Base-by-base conservation (phyloP, 2,329 filamentous ascomycete species). In the Metarhizium anisopliae region DNA sequence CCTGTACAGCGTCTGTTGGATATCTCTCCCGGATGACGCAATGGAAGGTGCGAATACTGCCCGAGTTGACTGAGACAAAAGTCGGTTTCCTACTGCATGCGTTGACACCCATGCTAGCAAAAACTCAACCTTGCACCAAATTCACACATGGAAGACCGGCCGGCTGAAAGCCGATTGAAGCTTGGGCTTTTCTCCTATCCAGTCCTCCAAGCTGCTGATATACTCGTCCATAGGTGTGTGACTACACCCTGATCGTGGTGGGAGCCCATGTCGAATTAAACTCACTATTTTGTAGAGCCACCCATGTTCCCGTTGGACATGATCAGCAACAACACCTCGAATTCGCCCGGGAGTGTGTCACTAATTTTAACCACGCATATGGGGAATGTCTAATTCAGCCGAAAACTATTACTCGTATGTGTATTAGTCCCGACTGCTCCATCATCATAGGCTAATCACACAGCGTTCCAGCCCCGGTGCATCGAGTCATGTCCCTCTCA, bases 21-120 rank as follows among this genome's bases (percentile, higher is more conserved):
- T 95, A 96, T 72, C 76, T 99, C n/a, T 87, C 87, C 10, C 81
- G 94, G n/a, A 99, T 99, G 94, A 97, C 94, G 32, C 94, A 97
- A 71, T 99, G 94, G 92, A 99, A 99, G 84, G 90, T 90, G 57
- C 52, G 20, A 13, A 25, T 45, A 10, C 49, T 3, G 20, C 36
- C 38, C 11, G 7, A 6, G 20, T 18, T 10, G 42, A 45, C n/a
- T 20, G 5, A 10, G 20, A 16, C 6, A 8, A 29, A 30, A 8
- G 16, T 45, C 18, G 45, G 11, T 45, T 45, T 13, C 10, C 8
- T 49, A 10, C n/a, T 8, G n/a, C n/a, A 11, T 10, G 7, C n/a
- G 47, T 53, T 54, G 53, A 52, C 35, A 11, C 20, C 2, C n/a
- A 2, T 11, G 51, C 47, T 59, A 90, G 87, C 89, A 83, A 70